Percentiles rank a stretch among this genome's conserved stretches.
Evolutionary conservation across 768 basidiomycete genomes (phyloP).

Genomic region (Rhodotorula sphaerocarpa): DNA sequence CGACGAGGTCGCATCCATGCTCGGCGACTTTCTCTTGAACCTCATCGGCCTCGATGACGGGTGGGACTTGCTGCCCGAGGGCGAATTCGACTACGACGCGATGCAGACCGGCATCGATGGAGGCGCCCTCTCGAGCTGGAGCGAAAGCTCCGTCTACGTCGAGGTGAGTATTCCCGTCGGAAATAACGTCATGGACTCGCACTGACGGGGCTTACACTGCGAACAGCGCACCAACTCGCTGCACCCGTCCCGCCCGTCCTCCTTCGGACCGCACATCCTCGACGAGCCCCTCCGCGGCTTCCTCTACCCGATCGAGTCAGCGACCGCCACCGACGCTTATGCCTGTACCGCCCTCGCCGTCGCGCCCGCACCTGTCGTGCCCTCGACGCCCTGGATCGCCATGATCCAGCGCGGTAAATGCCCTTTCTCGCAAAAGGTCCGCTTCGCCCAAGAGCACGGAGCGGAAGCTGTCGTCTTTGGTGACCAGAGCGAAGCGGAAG

Average conservation of each 20-base stretch:
- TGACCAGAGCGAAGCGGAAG: conserved; percentile 55
- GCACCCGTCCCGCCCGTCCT: conserved; percentile 27
- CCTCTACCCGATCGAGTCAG: conserved; percentile 22
- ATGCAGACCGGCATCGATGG: background rate
- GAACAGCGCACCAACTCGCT: conserved; percentile 25
- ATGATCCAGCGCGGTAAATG: conserved; percentile 82
- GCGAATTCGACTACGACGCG: background rate
- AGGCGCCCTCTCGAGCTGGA: conserved; percentile 20
- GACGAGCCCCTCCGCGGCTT: conserved; percentile 10
- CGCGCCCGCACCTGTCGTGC: background rate
- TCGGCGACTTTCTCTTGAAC: conserved; percentile 19
- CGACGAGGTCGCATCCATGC: background rate
- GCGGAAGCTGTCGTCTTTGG: conserved; percentile 88
- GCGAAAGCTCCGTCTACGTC: conserved; percentile 27
- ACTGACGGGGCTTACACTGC: background rate
- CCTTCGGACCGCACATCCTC: conserved; percentile 34
- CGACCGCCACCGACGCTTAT: conserved; percentile 3
- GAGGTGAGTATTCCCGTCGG: conserved; percentile 9
- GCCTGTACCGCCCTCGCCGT: conserved; percentile 5
- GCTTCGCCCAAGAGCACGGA: conserved; percentile 59
- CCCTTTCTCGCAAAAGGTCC: conserved; percentile 79
- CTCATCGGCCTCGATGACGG: conserved; percentile 22
- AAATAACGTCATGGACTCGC: background rate
- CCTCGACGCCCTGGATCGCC: conserved; percentile 61
- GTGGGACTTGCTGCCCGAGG: conserved; percentile 8